Conservation (phyloP, 108 stramenopile genomes). For the Stephanodiscus minutulus region DNA sequence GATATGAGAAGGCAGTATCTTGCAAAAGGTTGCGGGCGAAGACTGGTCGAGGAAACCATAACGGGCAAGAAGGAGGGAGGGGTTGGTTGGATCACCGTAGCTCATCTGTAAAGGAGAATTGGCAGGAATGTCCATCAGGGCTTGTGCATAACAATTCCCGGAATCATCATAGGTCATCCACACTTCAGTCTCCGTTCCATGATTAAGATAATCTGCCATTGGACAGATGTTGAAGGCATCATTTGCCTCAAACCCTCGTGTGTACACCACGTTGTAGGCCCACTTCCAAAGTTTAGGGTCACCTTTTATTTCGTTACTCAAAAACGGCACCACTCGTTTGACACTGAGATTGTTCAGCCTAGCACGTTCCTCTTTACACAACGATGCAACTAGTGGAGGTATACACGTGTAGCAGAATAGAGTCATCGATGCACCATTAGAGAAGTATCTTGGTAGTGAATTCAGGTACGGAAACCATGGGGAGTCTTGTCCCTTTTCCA, state of each 20-base stretch:
- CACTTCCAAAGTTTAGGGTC: conserved; percentile 53
- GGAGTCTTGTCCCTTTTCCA: conserved; percentile 28
- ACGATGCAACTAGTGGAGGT: conserved; percentile 28
- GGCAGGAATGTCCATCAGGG: conserved; percentile 32
- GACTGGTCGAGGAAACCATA: conserved; percentile 50
- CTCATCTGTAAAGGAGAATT: conserved; percentile 35
- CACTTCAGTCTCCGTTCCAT: conserved; percentile 36
- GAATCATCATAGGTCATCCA: conserved; percentile 28
- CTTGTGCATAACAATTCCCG: conserved; percentile 51
- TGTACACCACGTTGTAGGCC: conserved; percentile 57
- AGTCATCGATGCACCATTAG: conserved; percentile 39
- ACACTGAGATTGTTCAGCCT: conserved; percentile 34
- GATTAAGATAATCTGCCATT: conserved; percentile 47
- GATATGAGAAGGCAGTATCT: conserved; percentile 36
- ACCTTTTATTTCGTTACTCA: conserved; percentile 31
- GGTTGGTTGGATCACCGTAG: conserved; percentile 43
- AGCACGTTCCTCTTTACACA: conserved; percentile 26
- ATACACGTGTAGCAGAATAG: conserved; percentile 39
- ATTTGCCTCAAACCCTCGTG: conserved; percentile 32
- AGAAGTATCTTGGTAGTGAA: conserved; percentile 30
- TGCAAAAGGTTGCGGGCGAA: conserved; percentile 59
- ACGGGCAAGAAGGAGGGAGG: conserved; percentile 33
- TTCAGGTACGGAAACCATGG: conserved; percentile 33
- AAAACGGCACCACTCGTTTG: conserved; percentile 19
- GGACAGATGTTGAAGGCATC: conserved; percentile 17